Percentiles rank a stretch among this genome's conserved stretches.
These are phyloP conservation scores for Hanseniaspora meyeri DNA, from an alignment of 805 yeast species.

Conservation along the genomic window DNA sequence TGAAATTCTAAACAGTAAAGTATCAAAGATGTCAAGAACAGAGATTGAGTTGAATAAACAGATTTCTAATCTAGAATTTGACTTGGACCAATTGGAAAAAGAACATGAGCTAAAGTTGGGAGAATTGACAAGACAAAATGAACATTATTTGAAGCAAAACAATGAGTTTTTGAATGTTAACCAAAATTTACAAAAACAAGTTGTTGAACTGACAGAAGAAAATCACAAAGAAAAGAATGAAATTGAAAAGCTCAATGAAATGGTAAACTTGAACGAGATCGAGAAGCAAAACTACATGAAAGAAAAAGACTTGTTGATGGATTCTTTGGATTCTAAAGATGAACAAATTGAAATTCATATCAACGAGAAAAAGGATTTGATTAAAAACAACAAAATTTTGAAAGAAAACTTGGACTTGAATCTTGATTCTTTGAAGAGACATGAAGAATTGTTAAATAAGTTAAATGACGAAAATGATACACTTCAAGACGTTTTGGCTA, in stretches of 20 bases:
- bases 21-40: constrained; percentile 43
- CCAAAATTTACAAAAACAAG: constrained; percentile 39
- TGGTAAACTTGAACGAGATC: constrained; percentile 35
- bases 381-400: constrained; percentile 16
- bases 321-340: constrained; percentile 17
- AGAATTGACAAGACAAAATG: constrained; percentile 33
- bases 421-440: constrained; percentile 24
- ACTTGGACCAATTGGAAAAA: constrained; percentile 43
- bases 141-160: constrained; percentile 31
- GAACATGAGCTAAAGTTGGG: constrained; percentile 28
- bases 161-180: constrained; percentile 35
- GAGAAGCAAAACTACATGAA: constrained; percentile 29
- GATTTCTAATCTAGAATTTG: constrained; percentile 48
- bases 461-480: constrained; percentile 24
- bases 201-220: constrained; percentile 43
- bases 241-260: constrained; percentile 40
- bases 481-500: constrained; percentile 28
- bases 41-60: constrained; percentile 59
- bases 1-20: constrained; percentile 39
- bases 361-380: neutral
- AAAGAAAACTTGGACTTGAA: constrained; percentile 25
- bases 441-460: constrained; percentile 29
- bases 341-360: constrained; percentile 15
- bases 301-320: constrained; percentile 21
- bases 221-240: constrained; percentile 51